Evolutionary conservation across 345 rosid genomes (phyloP).

Genomic region (Hibiscus tridactylites): DNA sequence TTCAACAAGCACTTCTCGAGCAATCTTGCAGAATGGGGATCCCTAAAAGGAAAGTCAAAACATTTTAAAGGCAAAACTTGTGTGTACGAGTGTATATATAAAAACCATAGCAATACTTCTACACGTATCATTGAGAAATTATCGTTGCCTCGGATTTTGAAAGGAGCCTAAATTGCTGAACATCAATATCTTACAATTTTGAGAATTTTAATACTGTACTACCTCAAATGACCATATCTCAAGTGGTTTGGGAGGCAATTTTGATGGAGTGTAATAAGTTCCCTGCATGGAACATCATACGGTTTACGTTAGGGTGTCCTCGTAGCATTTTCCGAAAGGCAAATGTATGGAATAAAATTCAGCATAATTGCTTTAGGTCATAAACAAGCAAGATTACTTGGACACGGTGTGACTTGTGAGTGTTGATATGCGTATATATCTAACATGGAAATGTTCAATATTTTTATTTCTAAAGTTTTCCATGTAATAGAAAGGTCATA

Average conservation of each 20-base stretch:
- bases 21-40: constrained; percentile 83
- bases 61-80: background rate
- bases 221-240: constrained; percentile 91
- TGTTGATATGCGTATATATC: background rate
- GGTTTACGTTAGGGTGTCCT: background rate
- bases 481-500: background rate
- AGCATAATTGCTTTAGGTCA: background rate
- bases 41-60: constrained; percentile 33
- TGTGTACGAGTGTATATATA: background rate
- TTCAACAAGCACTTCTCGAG: constrained; percentile 81
- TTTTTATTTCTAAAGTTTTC: background rate
- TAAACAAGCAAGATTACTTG: background rate
- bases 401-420: background rate
- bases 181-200: background rate
- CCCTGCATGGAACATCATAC: constrained; percentile 45
- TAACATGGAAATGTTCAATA: background rate
- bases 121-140: background rate
- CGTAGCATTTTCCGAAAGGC: background rate
- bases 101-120: background rate
- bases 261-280: constrained; percentile 56
- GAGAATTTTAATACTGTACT: background rate
- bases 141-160: background rate
- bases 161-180: background rate
- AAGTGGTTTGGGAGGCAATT: constrained; percentile 76
- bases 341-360: background rate